Evolutionary conservation across 192 early-diverging fungal genomes (phyloP).

Genomic region (Oehlia diaphana): DNA sequence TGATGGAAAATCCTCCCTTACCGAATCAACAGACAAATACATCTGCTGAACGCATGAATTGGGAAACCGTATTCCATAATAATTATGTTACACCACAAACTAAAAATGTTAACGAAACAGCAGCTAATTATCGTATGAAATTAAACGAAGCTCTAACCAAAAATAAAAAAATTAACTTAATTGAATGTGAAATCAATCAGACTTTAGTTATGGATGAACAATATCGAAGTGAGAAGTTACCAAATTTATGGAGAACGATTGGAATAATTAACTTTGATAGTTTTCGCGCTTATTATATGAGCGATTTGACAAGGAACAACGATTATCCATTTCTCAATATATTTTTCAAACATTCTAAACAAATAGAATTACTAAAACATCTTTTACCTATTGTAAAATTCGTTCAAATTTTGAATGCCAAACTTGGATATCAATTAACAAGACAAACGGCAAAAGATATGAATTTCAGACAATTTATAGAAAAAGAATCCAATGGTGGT

Average conservation of each 20-base stretch:
- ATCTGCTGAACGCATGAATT: neutral
- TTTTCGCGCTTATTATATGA: conserved; percentile 17
- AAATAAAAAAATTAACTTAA: neutral
- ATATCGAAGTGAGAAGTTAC: conserved; percentile 12
- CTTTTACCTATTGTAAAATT: conserved; percentile 29
- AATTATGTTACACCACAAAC: neutral
- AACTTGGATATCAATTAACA: conserved; percentile 21
- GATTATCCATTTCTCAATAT: conserved; percentile 22
- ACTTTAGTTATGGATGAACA: conserved; percentile 19
- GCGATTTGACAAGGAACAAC: neutral
- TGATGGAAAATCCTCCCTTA: neutral
- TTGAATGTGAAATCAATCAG: conserved; percentile 14
- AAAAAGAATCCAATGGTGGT: neutral
- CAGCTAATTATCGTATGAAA: neutral
- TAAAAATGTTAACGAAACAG: neutral
- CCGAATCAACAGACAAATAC: neutral
- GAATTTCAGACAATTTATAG: conserved; percentile 16
- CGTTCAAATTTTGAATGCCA: conserved; percentile 14
- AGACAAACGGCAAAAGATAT: neutral
- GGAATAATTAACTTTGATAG: neutral
- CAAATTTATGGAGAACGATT: conserved; percentile 26
- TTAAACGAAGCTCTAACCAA: neutral
- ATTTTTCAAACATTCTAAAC: conserved; percentile 20
- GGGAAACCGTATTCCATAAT: neutral
- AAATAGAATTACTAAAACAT: conserved; percentile 18